Conservation (phyloP, 2,329 filamentous ascomycete species). For the Fusarium robinianum region DNA sequence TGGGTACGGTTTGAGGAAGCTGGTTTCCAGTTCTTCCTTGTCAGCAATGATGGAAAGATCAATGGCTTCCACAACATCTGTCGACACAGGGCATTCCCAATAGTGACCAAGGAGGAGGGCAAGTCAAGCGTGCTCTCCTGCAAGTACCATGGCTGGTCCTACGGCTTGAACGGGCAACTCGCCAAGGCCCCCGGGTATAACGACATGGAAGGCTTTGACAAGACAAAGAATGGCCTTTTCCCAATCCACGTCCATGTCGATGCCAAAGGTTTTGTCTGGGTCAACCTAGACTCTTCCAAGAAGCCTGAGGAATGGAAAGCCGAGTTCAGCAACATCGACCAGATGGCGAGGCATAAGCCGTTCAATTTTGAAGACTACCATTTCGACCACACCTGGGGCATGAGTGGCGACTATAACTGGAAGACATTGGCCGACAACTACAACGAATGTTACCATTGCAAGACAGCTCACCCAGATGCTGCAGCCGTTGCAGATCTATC, state of each 20-base stretch:
- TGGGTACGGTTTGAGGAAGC: conserved; percentile 60
- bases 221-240: conserved; percentile 58
- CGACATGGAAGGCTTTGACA: conserved; percentile 58
- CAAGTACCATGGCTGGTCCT: conserved; percentile 66
- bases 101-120: conserved; percentile 55
- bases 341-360: conserved; percentile 47
- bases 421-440: conserved; percentile 52
- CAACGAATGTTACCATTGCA: conserved; percentile 16
- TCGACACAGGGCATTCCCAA: conserved; percentile 62
- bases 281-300: conserved; percentile 56
- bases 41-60: conserved; percentile 57
- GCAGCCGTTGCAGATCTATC: conserved; percentile 4
- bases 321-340: conserved; percentile 53
- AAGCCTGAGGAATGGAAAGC: conserved; percentile 55
- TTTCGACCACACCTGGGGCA: conserved; percentile 60
- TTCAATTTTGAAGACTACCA: conserved; percentile 56
- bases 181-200: conserved; percentile 65
- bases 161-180: conserved; percentile 59
- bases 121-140: conserved; percentile 59
- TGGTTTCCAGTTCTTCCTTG: conserved; percentile 59
- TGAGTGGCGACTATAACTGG: conserved; percentile 62
- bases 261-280: conserved; percentile 59
- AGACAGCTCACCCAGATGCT: conserved; percentile 11
- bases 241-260: conserved; percentile 58
- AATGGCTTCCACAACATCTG: conserved; percentile 68